Evolutionary conservation across 257 asterid species (phyloP).

Genomic region (Misopates orontium): DNA sequence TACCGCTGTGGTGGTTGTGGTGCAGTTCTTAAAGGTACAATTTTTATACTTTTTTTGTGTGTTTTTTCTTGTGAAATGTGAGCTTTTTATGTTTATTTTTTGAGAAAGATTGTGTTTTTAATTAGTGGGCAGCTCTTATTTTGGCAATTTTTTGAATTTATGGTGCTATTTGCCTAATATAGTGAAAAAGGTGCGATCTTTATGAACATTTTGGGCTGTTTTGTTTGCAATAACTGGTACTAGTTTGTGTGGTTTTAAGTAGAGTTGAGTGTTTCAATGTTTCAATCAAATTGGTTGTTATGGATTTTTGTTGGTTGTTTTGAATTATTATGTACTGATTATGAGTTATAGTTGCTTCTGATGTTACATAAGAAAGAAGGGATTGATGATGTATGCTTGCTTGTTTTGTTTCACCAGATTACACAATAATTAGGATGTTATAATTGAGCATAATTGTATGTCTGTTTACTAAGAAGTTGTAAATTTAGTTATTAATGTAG

Average conservation of each 20-base stretch:
- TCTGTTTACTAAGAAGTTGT: not conserved
- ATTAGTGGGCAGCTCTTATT: slow-evolving; percentile 10
- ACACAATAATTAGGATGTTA: not conserved
- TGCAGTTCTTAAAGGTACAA: slow-evolving; percentile 79
- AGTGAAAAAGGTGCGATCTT: not conserved
- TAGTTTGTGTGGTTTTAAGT: not conserved
- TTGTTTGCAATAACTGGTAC: not conserved
- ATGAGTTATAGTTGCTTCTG: too few relatives aligned
- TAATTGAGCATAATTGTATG: not conserved
- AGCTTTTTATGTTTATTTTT: not conserved
- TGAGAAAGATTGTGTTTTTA: not conserved
- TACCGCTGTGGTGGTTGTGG: slow-evolving; percentile 95
- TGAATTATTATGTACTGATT: not conserved
- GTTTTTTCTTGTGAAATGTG: not conserved
- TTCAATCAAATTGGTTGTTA: not conserved
- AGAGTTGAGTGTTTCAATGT: not conserved
- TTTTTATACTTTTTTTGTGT: slow-evolving; percentile 16
- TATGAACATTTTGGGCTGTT: not conserved
- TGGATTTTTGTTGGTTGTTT: not conserved
- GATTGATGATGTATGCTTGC: too few relatives aligned
- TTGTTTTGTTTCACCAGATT: too few relatives aligned
- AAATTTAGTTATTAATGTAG: slow-evolving; percentile 17
- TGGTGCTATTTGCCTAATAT: not conserved
- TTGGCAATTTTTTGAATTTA: not conserved
- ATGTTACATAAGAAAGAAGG: too few relatives aligned